Evolutionary conservation across 768 basidiomycete species (phyloP), one percentile per base, ranked within the genome.

Genomic region (Gloeopeniophorella convolvens): DNA sequence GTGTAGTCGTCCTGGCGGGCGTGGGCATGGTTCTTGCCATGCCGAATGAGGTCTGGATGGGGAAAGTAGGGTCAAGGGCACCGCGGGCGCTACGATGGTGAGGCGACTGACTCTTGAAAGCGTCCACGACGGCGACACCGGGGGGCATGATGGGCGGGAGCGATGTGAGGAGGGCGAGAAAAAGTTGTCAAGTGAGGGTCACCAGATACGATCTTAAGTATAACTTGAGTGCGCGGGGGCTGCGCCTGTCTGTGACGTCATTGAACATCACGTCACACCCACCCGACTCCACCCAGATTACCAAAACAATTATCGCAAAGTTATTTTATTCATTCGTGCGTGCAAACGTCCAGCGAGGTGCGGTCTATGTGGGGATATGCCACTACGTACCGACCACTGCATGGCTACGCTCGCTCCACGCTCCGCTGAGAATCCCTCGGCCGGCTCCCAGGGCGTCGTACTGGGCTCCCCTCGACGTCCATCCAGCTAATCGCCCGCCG

Each of bases 41-140:
- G 77, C 28, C 76, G 70, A 41, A 78, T 73, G 54, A 78, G 71
- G 63, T 76, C 76, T 78, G 57, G 18, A 56, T 18, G 42, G 15
- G 57, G 42, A 24, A 18, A 30, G 50, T 37, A 47, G 50, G 16
- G 6, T 23, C 3, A 23, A 20, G 27, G 28, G 20, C 3, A 28
- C n/a, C 34, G 3, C 15, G 28, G 27, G 2, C 16, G 1, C 5
- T 15, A 20, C 26, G 24, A 31, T 18, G 6, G 13, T 18, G 24
- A 36, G 30, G 34, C 16, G 42, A 36, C 46, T 13, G 26, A 58
- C 57, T 58, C 45, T 58, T 58, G 21, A 58, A 58, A 20, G 49
- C 55, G 35, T 47, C 55, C 23, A 52, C 51, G 45, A 61, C 60
- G 9, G 51, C 55, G 39, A 53, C 52, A 31, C 43, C 52, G 10